Percentiles rank a stretch among this genome's conserved stretches.
Evolutionary conservation across 352 stramenopile genomes (phyloP).

Genomic region (Thraustochytrium sp.): DNA sequence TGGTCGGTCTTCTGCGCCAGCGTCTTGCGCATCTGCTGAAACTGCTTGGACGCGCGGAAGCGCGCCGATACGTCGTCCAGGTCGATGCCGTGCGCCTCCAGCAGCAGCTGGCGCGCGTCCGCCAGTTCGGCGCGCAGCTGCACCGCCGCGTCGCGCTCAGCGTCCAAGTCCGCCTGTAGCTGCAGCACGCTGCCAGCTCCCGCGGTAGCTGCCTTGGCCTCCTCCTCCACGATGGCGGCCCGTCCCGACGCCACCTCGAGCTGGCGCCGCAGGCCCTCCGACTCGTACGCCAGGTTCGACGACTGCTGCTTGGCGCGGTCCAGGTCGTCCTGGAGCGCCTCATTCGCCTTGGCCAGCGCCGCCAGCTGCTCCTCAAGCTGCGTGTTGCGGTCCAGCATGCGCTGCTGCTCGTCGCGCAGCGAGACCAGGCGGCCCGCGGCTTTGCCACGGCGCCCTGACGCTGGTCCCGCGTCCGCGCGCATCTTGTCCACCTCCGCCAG

Average conservation of each 20-base stretch:
- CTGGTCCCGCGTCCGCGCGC: background rate
- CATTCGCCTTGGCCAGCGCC: background rate
- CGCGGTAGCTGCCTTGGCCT: background rate
- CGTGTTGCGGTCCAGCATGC: constrained; percentile 15
- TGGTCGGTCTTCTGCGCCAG: constrained; percentile 72
- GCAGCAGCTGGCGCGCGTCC: constrained; percentile 8
- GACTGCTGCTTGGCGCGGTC: background rate
- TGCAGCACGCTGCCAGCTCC: background rate
- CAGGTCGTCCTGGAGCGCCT: background rate
- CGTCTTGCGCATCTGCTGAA: constrained; percentile 72
- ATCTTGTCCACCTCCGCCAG: constrained; percentile 34
- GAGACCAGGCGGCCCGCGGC: constrained; percentile 21
- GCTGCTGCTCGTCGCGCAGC: constrained; percentile 37
- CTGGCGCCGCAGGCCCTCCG: background rate
- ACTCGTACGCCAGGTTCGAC: constrained; percentile 29
- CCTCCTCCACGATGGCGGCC: background rate
- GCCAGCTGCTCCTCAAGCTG: background rate
- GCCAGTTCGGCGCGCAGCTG: constrained; percentile 3
- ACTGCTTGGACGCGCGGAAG: constrained; percentile 57
- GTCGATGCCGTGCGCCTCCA: constrained; percentile 12
- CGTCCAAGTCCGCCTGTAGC: constrained; percentile 17
- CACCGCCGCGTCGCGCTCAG: background rate
- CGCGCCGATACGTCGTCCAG: background rate
- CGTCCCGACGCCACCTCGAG: background rate
- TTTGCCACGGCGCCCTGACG: too few species aligned